Conservation (phyloP, 1,284 basidiomycete species). For the Coniophora puteana region DNA sequence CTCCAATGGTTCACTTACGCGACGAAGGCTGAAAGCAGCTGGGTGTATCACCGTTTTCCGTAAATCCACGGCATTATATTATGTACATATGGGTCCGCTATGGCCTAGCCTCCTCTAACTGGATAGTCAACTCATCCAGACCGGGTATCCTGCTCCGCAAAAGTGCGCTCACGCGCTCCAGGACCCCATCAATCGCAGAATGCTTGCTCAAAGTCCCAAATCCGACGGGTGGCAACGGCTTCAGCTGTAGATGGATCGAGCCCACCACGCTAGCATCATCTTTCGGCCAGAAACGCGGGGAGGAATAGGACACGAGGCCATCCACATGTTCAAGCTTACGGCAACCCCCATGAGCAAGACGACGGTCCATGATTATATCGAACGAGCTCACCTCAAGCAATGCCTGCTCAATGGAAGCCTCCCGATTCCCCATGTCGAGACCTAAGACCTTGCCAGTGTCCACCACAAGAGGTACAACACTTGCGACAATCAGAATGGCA, state of each 20-base stretch:
- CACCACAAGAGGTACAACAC: constrained; percentile 91
- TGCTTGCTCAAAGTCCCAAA: constrained; percentile 45
- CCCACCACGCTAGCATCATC: constrained; percentile 85
- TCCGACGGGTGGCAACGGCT: constrained; percentile 54
- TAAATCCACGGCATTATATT: neutral
- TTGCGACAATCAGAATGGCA: constrained; percentile 91
- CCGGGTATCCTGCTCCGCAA: constrained; percentile 72
- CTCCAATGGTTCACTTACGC: no score
- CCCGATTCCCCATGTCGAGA: constrained; percentile 78
- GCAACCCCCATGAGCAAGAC: constrained; percentile 32
- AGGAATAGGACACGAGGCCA: constrained; percentile 79
- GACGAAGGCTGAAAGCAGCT: no score
- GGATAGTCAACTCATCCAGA: constrained; percentile 84
- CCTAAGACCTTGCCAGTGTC: constrained; percentile 90
- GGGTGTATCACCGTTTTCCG: no score
- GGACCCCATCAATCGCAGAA: constrained; percentile 65
- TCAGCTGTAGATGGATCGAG: constrained; percentile 85
- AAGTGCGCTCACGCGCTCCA: constrained; percentile 70
- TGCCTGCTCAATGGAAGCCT: constrained; percentile 65
- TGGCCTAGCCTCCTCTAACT: constrained; percentile 67
- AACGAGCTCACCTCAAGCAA: constrained; percentile 62
- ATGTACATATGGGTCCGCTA: neutral
- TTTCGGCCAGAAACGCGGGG: constrained; percentile 94
- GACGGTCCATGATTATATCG: constrained; percentile 2
- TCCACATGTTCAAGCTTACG: constrained; percentile 57